phyloP scores from a whole-genome alignment of 305 asterid genomes.

The Fraxinus angustifolia region DNA sequence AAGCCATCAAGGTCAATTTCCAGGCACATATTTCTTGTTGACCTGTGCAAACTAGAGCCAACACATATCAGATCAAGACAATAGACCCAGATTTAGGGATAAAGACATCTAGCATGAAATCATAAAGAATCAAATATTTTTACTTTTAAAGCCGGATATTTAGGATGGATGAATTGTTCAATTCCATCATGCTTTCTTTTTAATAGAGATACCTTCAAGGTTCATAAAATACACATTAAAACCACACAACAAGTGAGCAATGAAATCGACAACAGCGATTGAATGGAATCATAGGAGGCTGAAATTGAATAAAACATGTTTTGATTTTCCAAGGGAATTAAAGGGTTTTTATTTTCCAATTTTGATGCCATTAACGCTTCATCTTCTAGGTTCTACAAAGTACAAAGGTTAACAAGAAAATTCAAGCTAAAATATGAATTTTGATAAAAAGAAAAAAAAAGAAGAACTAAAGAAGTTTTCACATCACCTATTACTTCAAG shows the following conservation, averaged over 20 bases:
- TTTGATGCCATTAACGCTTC: too few relatives aligned
- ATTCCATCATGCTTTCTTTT: neutral
- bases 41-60: slow-evolving; percentile 47
- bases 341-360: too few relatives aligned
- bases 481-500: too few relatives aligned
- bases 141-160: slow-evolving; percentile 17
- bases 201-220: slow-evolving; percentile 19
- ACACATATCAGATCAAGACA: slow-evolving; percentile 3
- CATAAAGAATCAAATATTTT: neutral
- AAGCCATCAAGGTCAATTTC: slow-evolving; percentile 97
- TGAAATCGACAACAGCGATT: too few relatives aligned
- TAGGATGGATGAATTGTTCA: slow-evolving; percentile 1
- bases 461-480: too few relatives aligned
- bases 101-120: slow-evolving; percentile 1
- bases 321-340: too few relatives aligned
- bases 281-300: too few relatives aligned
- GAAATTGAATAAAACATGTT: too few relatives aligned
- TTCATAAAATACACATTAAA: neutral
- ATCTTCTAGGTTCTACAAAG: too few relatives aligned
- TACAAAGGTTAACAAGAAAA: too few relatives aligned
- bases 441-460: too few relatives aligned
- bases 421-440: too few relatives aligned
- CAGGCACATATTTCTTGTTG: slow-evolving; percentile 87
- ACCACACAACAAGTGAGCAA: neutral
- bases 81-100: neutral